Evolutionary conservation across 2,329 filamentous ascomycete species (phyloP).

Genomic region (Aspergillus neotritici): DNA sequence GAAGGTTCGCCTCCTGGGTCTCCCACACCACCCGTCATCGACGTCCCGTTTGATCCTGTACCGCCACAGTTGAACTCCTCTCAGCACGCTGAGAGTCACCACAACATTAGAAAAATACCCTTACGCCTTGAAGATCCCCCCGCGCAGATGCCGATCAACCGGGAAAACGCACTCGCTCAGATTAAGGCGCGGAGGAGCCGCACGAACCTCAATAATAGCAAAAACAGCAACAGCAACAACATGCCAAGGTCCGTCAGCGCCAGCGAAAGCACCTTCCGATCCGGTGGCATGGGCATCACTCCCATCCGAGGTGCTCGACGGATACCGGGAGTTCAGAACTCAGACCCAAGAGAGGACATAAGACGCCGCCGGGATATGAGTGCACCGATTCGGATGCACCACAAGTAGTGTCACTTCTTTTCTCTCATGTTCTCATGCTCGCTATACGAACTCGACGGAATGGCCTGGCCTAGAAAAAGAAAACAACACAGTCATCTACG

Average conservation of each 20-base stretch:
- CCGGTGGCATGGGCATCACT: slow-evolving; percentile 21
- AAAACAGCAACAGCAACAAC: slow-evolving; percentile 20
- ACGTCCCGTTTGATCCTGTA: slow-evolving; percentile 9
- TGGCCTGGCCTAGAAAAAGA: neutral
- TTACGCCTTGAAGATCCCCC: slow-evolving; percentile 24
- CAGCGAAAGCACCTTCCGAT: slow-evolving; percentile 29
- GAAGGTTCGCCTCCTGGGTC: slow-evolving; percentile 9
- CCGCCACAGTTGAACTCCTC: neutral
- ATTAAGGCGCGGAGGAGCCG: slow-evolving; percentile 44
- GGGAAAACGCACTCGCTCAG: slow-evolving; percentile 46
- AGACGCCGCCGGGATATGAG: slow-evolving; percentile 33
- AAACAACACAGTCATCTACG: neutral
- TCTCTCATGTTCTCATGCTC: neutral
- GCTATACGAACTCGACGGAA: neutral
- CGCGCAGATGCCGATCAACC: slow-evolving; percentile 38
- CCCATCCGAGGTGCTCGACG: slow-evolving; percentile 25
- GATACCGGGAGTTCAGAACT: slow-evolving; percentile 29
- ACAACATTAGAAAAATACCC: slow-evolving; percentile 29
- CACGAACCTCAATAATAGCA: slow-evolving; percentile 15
- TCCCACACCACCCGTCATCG: slow-evolving; percentile 7
- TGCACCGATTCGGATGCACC: slow-evolving; percentile 33
- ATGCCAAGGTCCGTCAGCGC: slow-evolving; percentile 39
- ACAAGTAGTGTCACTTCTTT: slow-evolving; percentile 11
- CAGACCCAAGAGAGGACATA: slow-evolving; percentile 24
- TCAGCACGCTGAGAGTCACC: slow-evolving; percentile 12